Evolutionary conservation across 2,329 filamentous ascomycete genomes (phyloP).

Genomic region (Aspergillus japonicus): DNA sequence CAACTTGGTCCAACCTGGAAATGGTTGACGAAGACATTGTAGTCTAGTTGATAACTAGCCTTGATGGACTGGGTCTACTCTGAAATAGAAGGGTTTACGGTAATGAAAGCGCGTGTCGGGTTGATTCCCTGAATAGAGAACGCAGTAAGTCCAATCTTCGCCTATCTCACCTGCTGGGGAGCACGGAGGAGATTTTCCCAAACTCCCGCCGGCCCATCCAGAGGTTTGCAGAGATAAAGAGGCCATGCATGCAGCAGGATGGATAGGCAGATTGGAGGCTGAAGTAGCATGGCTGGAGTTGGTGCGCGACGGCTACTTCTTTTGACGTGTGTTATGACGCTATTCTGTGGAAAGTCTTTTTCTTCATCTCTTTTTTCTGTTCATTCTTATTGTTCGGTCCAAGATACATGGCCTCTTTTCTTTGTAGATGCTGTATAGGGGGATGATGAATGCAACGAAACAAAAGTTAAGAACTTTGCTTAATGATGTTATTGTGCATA

Average conservation of each 20-base stretch:
- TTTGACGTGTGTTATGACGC: constrained; percentile 35
- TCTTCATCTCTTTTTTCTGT: constrained; percentile 22
- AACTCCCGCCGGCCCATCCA: constrained; percentile 6
- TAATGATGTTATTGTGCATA: not conserved
- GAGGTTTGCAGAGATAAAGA: constrained; percentile 10
- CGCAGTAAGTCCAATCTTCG: constrained; percentile 24
- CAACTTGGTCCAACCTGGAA: constrained; percentile 13
- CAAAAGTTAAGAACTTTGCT: constrained; percentile 5
- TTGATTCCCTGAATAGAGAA: constrained; percentile 36
- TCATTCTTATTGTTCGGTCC: constrained; percentile 24
- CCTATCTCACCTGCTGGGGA: constrained; percentile 15
- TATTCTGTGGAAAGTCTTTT: constrained; percentile 28
- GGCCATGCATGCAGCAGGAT: constrained; percentile 14
- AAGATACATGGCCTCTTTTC: constrained; percentile 24
- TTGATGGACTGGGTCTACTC: constrained; percentile 15
- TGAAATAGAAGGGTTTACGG: constrained; percentile 25
- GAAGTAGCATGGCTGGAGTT: constrained; percentile 30
- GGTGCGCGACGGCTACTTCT: constrained; percentile 23
- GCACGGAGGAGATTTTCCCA: constrained; percentile 7
- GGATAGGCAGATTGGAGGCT: constrained; percentile 19
- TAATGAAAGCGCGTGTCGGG: constrained; percentile 30
- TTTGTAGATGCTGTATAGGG: constrained; percentile 25
- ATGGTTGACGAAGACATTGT: constrained; percentile 16
- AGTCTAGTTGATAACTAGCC: constrained; percentile 20
- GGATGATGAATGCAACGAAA: constrained; percentile 11